Conservation (phyloP, 371 early-diverging fungal species). For the Mortierella sp. region DNA sequence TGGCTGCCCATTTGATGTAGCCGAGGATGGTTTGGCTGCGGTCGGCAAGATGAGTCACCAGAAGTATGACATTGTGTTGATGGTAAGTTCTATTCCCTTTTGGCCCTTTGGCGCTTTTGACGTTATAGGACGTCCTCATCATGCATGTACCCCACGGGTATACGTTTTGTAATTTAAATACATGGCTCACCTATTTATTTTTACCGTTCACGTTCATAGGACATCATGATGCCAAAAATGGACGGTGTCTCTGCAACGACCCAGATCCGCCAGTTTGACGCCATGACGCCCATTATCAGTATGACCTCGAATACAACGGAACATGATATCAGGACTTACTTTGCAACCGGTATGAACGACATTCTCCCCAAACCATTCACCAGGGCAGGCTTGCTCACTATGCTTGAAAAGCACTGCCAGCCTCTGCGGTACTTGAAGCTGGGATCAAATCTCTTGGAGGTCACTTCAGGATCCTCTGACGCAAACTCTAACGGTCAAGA, state of each 20-base stretch:
- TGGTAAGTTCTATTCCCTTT: slow-evolving; percentile 62
- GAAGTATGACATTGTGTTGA: slow-evolving; percentile 83
- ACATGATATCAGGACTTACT: slow-evolving; percentile 76
- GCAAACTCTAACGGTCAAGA: slow-evolving; percentile 15
- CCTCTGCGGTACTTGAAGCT: slow-evolving; percentile 60
- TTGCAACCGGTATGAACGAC: slow-evolving; percentile 86
- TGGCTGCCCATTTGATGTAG: slow-evolving; percentile 81
- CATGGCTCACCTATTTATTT: neutral
- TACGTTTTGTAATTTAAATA: too few relatives aligned
- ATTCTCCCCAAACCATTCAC: slow-evolving; percentile 85
- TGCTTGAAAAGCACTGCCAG: slow-evolving; percentile 75
- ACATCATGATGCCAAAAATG: slow-evolving; percentile 82
- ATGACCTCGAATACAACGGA: slow-evolving; percentile 85
- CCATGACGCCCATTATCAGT: slow-evolving; percentile 80
- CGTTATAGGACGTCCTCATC: too few relatives aligned
- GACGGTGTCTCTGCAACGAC: slow-evolving; percentile 82
- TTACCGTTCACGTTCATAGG: slow-evolving; percentile 57
- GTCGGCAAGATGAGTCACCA: slow-evolving; percentile 71
- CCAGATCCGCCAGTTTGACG: slow-evolving; percentile 82
- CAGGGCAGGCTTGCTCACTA: slow-evolving; percentile 62
- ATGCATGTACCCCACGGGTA: too few relatives aligned
- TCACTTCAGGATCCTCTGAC: neutral
- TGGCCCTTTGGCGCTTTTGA: neutral
- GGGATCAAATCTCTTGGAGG: slow-evolving; percentile 19
- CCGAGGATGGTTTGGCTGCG: slow-evolving; percentile 81